Evolutionary conservation across 768 basidiomycete species (phyloP), one percentile per base, ranked within the genome.

Genomic region (Lentinula guzmanii): DNA sequence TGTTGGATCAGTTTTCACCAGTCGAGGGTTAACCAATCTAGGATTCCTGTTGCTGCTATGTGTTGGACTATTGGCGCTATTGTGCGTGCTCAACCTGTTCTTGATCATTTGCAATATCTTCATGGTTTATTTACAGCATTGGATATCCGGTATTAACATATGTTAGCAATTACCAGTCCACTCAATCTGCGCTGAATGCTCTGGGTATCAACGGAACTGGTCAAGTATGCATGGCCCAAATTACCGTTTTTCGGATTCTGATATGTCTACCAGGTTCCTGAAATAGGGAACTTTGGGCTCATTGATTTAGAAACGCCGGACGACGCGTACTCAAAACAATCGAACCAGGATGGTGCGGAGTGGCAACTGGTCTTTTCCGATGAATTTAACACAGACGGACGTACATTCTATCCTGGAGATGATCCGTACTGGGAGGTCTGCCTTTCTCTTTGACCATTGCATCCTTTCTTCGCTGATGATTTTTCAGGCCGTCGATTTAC

Each of bases 361-460:
- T 75, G 80, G 77, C 69, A 77, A 50, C 77, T 93, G 28, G 87
- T 91, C 9, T 93, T 90, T 70, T 87, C 85, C 4, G 91, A 93
- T 72, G 91, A 93, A 69, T 93, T 93, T 70, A 86, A 93, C 69
- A 76, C 75, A 28, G 85, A 87, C 21, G 89, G 90, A 4, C 77
- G 91, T 63, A 80, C 86, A 4, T 93, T 93, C 68, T 92, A 89
- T 74, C 83, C 86, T 45, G 89, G 89, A 5, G 90, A 93, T 64
- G 91, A 93, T 70, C 91, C 91, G 3, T 93, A 89, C 66, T 90
- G 89, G 89, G 87, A 91, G 69, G 89, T 60, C 8, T n/a, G 59
- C 24, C n/a, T 72, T 75, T 76, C 28, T 46, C 62, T 75, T 67
- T 67, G 16, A 10, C 18, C 11, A 21, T 28, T 28, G 31, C n/a